Evolutionary conservation across 2,329 filamentous ascomycete genomes (phyloP).

Genomic region (Penicillium sclerotiorum): DNA sequence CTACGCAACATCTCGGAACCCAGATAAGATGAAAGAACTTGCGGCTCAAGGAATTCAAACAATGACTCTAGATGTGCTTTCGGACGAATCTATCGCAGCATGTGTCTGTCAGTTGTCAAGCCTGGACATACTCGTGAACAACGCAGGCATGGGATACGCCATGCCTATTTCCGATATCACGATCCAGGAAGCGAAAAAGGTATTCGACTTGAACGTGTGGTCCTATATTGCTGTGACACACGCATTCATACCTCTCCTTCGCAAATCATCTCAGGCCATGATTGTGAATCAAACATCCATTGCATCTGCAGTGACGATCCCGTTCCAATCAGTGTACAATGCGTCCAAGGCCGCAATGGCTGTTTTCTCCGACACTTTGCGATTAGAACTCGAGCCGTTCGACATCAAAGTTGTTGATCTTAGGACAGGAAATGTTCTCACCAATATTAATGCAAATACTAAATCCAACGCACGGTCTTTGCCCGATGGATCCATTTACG

Average conservation of each 20-base stretch:
- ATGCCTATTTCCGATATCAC: slow-evolving; percentile 33
- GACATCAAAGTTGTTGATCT: slow-evolving; percentile 8
- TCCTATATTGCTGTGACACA: slow-evolving; percentile 33
- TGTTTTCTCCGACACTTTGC: not conserved
- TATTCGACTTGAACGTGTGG: slow-evolving; percentile 41
- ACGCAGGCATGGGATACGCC: slow-evolving; percentile 18
- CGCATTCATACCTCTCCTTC: slow-evolving; percentile 35
- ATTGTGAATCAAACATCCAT: slow-evolving; percentile 46
- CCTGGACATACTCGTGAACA: slow-evolving; percentile 5
- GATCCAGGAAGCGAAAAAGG: slow-evolving; percentile 31
- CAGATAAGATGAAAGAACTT: slow-evolving; percentile 30
- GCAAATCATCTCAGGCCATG: slow-evolving; percentile 26
- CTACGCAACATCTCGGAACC: slow-evolving; percentile 46
- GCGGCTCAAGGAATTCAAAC: slow-evolving; percentile 1
- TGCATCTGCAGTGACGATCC: slow-evolving; percentile 28
- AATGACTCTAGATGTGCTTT: not conserved
- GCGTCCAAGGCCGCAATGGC: slow-evolving; percentile 23
- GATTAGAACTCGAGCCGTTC: slow-evolving; percentile 4
- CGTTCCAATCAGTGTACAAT: slow-evolving; percentile 37
- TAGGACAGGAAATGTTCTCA: not conserved
- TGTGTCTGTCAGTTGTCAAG: slow-evolving; percentile 18
- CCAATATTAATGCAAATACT: not conserved
- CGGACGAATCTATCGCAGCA: slow-evolving; percentile 8
- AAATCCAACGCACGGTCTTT: not conserved
- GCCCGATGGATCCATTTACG: not conserved